Conservation (phyloP, 495 filamentous ascomycete species). For the Xeromyces bisporus region DNA sequence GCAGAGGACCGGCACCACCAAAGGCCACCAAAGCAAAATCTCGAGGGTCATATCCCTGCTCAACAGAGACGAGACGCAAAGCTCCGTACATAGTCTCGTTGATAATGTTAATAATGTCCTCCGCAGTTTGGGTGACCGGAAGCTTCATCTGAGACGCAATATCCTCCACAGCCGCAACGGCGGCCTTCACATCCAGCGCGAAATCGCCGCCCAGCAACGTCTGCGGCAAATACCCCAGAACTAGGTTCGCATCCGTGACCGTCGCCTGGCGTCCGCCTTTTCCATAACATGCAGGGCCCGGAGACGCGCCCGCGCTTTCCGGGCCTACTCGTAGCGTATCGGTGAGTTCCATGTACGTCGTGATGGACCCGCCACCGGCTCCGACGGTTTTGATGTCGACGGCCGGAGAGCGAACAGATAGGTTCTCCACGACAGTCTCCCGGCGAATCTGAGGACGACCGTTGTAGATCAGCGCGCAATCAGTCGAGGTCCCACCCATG, state of each 20-base stretch:
- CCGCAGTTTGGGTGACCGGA: conserved; percentile 23
- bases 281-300: conserved; percentile 32
- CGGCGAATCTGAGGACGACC: conserved; percentile 29
- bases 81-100: conserved; percentile 38
- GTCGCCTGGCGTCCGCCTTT: conserved; percentile 29
- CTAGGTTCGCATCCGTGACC: conserved; percentile 34
- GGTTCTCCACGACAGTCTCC: conserved; percentile 26
- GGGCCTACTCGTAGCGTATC: conserved; percentile 33
- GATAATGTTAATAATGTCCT: conserved; percentile 30
- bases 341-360: conserved; percentile 28
- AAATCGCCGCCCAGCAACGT: conserved; percentile 30
- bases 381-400: conserved; percentile 34
- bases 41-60: conserved; percentile 34
- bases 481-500: conserved; percentile 35
- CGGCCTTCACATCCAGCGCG: conserved; percentile 21
- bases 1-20: conserved; percentile 33
- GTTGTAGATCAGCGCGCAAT: conserved; percentile 30
- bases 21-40: conserved; percentile 36
- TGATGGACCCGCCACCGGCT: conserved; percentile 32
- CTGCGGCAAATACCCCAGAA: conserved; percentile 30
- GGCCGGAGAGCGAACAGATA: conserved; percentile 31
- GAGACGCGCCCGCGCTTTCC: conserved; percentile 30
- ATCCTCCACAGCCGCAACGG: conserved; percentile 17
- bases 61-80: conserved; percentile 31
- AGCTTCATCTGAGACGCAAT: conserved; percentile 29